Base-by-base conservation (phyloP, 2,329 filamentous ascomycete genomes). In the Ceratocystis papillata region DNA sequence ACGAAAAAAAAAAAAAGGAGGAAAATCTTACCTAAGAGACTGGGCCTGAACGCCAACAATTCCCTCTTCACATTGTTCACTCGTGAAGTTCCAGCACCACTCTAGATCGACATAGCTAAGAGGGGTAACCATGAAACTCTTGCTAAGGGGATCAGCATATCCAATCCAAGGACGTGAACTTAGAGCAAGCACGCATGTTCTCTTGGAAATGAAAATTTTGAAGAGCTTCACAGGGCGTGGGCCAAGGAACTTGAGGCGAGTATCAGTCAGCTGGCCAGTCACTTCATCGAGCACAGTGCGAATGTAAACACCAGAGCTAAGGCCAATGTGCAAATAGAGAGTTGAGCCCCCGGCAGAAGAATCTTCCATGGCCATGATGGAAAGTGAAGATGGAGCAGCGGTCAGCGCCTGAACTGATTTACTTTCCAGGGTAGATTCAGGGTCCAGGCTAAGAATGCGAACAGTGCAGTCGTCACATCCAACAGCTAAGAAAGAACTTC, bases 391-490 rank as follows among this genome's bases (percentile, higher is more conserved):
- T 6, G 94, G 94, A 0, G 91, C 88, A 1, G 93, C 92, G 2
- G 92, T 96, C 69, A 97, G 78, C 17, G 92, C 93, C 75, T 97
- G 94, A 2, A 99, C 89, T 3, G 91, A 96, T 73, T 96, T 96
- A 75, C 88, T 94, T 74, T 96, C 90, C 10, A 99, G 79, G 0
- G 91, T 96, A 2, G 89, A 88, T 70, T 96, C 92, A 0, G 91
- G 90, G 72, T 95, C 90, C 37, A 96, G 78, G 72, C 91, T 96
- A 65, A 96, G 82, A 64, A 99, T 90, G 64, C 94, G 88, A 64
- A 99, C 94, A 0, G 94, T 97, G 67, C 90, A 91, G 75, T 99
- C 94, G 72, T 96, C 94, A 73, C 93, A 97, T 5, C 95, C 95
- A 57, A 99, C 93, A 55, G 95, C 95, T 64, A 97, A 80, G 77